These are phyloP conservation scores for Microsporum audouinii DNA, from an alignment of 2,329 filamentous ascomycete species.

Conservation along the genomic window DNA sequence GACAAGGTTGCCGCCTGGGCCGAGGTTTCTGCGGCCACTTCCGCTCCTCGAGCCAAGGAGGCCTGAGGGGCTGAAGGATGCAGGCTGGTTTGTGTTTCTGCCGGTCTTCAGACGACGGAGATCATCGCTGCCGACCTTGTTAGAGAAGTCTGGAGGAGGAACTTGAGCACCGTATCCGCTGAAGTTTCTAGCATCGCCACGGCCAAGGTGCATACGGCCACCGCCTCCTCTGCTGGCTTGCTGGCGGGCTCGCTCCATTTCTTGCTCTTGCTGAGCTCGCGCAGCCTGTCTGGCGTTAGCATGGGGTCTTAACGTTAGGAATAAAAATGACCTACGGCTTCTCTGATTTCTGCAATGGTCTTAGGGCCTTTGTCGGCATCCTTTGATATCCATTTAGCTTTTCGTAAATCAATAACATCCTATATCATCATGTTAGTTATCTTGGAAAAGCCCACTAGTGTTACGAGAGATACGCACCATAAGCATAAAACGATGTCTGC, in stretches of 20 bases:
- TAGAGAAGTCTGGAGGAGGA: conserved; percentile 59
- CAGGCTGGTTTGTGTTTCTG: conserved; percentile 52
- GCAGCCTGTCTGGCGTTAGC: conserved; percentile 39
- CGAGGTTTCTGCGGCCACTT: conserved; percentile 54
- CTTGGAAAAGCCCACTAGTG: neutral
- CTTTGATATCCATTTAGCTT: conserved; percentile 69
- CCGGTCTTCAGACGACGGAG: conserved; percentile 61
- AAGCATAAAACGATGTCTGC: conserved; percentile 90
- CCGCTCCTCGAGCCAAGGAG: conserved; percentile 86
- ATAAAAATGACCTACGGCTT: conserved; percentile 46
- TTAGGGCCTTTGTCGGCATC: conserved; percentile 89
- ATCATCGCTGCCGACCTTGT: conserved; percentile 84
- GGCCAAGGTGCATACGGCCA: conserved; percentile 61
- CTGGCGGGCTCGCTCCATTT: conserved; percentile 48
- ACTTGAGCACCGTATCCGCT: conserved; percentile 55
- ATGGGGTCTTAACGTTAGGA: neutral
- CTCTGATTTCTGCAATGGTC: conserved; percentile 86
- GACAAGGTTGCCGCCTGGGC: conserved; percentile 60
- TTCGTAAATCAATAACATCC: conserved; percentile 79
- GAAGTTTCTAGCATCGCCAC: conserved; percentile 79
- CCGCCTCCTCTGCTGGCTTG: conserved; percentile 48
- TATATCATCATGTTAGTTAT: conserved; percentile 17
- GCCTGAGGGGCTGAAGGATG: conserved; percentile 66
- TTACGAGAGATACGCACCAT: conserved; percentile 41
- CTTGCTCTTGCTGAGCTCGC: conserved; percentile 69